Evolutionary conservation across 192 early-diverging fungal genomes (phyloP), one percentile per base, ranked within the genome.

Genomic region (Linnemannia zychae): DNA sequence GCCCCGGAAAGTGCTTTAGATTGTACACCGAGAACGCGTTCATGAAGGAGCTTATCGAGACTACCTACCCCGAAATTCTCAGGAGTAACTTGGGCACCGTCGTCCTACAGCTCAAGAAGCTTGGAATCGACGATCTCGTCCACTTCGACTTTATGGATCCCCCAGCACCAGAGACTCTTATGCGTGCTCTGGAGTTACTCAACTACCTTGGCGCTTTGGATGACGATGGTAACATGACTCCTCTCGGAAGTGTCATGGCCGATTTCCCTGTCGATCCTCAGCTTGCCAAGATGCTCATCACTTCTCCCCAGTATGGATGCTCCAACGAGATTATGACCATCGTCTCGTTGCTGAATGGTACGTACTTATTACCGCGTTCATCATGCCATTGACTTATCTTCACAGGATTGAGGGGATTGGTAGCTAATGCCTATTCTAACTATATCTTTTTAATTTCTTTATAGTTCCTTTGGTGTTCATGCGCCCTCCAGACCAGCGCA

Each of bases 111-210:
- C 90, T 99, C 79, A 98, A 98, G 91, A 98, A 98, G 86, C 91
- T 99, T 22, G 97, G 97, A 7, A 96, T 99, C 86, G 95, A 99
- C 81, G 97, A 99, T 87, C 88, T 99, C 49, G 98, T 99, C 4
- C 97, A 99, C 80, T 98, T 99, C 88, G 99, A 99, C 89, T 98
- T 99, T 67, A 99, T 99, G 97, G 99, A 99, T 77, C 97, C 99
- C 22, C 98, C 98, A 76, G 98, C 99, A 0, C 98, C 98, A 7
- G 98, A 99, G 87, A 99, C 98, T 2, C 86, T 99, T 60, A 99
- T 99, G 98, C 93, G 98, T 67, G 99, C 99, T 9, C 89, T 99
- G 36, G 99, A 99, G 88, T 87, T 98, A 37, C 86, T 99, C 17
- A 97, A 99, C 82, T 99, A 97, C 78, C 91, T 99, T 31, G 98